Percentiles rank a stretch among this genome's conserved stretches.
Evolutionary conservation across 306 rosid species (phyloP).

Genomic region (Lathyrus tuberosus): DNA sequence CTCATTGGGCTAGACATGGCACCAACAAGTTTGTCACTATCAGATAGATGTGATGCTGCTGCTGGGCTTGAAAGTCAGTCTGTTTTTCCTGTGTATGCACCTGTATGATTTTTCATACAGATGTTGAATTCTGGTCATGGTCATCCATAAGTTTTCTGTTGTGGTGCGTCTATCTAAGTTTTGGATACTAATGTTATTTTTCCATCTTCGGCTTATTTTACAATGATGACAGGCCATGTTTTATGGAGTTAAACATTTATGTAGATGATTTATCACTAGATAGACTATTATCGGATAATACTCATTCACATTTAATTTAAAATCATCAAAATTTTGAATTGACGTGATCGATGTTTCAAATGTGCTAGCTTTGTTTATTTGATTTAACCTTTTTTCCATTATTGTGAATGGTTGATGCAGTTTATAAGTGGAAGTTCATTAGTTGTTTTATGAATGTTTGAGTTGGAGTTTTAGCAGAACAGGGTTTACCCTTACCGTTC

Average conservation of each 20-base stretch:
- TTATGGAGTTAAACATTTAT: constrained; percentile 51
- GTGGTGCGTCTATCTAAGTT: constrained; percentile 49
- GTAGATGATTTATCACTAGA: constrained; percentile 61
- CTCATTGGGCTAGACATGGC: constrained; percentile 96
- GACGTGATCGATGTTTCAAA: constrained; percentile 25
- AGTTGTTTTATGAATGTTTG: not conserved
- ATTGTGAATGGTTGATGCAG: constrained; percentile 22
- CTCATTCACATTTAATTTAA: constrained; percentile 46
- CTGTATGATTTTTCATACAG: constrained; percentile 64
- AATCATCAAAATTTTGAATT: constrained; percentile 37
- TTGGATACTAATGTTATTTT: constrained; percentile 52
- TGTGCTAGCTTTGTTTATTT: constrained; percentile 16
- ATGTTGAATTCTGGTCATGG: constrained; percentile 59
- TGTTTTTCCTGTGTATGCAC: constrained; percentile 69
- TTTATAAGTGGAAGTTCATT: constrained; percentile 24
- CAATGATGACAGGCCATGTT: constrained; percentile 48
- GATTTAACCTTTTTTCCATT: constrained; percentile 5
- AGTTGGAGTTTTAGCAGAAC: constrained; percentile 33
- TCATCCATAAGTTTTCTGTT: constrained; percentile 55
- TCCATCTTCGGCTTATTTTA: constrained; percentile 53
- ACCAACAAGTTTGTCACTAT: constrained; percentile 97
- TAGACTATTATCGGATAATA: constrained; percentile 51
- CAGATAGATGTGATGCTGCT: constrained; percentile 55
- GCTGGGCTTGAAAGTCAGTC: constrained; percentile 34
- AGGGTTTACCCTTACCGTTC: constrained; percentile 17